Percentiles rank a stretch among this genome's conserved stretches.
phyloP scores from a whole-genome alignment of 1,284 basidiomycete genomes.

The Ustilago tritici region DNA sequence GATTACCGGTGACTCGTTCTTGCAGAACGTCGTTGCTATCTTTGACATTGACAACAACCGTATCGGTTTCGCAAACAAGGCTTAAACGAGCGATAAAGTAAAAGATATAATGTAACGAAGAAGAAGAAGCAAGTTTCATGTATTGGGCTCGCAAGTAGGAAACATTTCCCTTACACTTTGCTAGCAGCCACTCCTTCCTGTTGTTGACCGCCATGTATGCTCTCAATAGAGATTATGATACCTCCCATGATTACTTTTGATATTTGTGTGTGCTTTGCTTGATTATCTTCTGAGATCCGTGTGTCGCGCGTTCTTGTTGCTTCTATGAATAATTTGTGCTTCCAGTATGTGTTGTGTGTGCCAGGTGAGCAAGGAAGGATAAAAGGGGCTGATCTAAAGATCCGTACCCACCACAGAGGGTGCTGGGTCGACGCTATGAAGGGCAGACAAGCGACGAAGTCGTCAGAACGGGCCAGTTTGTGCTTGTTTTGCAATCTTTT shows the following conservation, averaged over 20 bases:
- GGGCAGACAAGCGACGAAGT: too few relatives aligned
- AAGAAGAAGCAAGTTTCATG: conserved; percentile 3
- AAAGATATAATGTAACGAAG: not conserved
- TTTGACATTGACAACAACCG: conserved; percentile 70
- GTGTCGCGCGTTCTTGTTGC: too few relatives aligned
- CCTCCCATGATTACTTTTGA: not conserved
- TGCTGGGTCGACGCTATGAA: too few relatives aligned
- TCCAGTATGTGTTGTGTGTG: too few relatives aligned
- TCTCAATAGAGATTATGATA: conserved; percentile 26
- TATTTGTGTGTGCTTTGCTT: not conserved
- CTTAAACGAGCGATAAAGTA: conserved; percentile 13
- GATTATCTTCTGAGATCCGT: not conserved
- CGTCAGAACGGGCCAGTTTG: too few relatives aligned
- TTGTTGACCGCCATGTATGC: conserved; percentile 10
- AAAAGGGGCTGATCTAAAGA: too few relatives aligned
- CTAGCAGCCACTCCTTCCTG: conserved; percentile 27
- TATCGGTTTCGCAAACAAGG: conserved; percentile 71
- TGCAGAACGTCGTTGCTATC: conserved; percentile 65
- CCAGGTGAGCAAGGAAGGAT: too few relatives aligned
- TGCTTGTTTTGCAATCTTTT: too few relatives aligned
- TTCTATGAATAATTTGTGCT: too few relatives aligned
- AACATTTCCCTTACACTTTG: not conserved
- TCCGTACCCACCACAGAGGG: too few relatives aligned
- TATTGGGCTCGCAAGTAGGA: conserved; percentile 7
- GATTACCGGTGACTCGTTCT: conserved; percentile 70